phyloP scores from a whole-genome alignment of 257 asterid species.

The Ajuga chamaepitys region DNA sequence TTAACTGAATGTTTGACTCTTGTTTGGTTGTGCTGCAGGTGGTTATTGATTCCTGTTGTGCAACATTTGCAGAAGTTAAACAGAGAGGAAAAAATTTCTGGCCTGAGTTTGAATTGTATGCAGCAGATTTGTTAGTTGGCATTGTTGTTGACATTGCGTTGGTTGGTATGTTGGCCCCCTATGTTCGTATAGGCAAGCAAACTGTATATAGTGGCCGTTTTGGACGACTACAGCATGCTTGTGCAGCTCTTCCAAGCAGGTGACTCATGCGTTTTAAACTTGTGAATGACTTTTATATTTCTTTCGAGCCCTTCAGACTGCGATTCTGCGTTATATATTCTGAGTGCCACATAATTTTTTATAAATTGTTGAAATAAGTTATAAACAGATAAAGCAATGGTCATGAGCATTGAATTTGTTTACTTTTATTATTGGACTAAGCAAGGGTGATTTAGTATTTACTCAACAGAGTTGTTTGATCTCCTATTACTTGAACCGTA shows the following conservation, averaged over 20 bases:
- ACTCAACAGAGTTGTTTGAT: background rate
- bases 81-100: constrained; percentile 93
- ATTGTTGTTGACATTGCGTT: constrained; percentile 84
- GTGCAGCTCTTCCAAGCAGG: constrained; percentile 93
- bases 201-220: constrained; percentile 55
- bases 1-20: background rate
- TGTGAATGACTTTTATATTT: background rate
- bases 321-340: background rate
- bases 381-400: background rate
- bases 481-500: background rate
- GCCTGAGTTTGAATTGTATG: constrained; percentile 95
- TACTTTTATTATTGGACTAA: background rate
- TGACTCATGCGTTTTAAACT: constrained; percentile 15
- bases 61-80: constrained; percentile 95
- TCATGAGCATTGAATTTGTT: background rate
- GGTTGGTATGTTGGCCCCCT: constrained; percentile 97
- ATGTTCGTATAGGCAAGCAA: constrained; percentile 70
- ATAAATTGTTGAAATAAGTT: background rate
- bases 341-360: background rate
- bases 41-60: constrained; percentile 89
- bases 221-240: constrained; percentile 50
- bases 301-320: background rate
- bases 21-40: constrained; percentile 39
- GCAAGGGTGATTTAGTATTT: background rate
- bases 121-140: constrained; percentile 91